Evolutionary conservation across 228 moss, liverwort and hornwort species (phyloP).

Genomic region (Sphagnum magellanicum): DNA sequence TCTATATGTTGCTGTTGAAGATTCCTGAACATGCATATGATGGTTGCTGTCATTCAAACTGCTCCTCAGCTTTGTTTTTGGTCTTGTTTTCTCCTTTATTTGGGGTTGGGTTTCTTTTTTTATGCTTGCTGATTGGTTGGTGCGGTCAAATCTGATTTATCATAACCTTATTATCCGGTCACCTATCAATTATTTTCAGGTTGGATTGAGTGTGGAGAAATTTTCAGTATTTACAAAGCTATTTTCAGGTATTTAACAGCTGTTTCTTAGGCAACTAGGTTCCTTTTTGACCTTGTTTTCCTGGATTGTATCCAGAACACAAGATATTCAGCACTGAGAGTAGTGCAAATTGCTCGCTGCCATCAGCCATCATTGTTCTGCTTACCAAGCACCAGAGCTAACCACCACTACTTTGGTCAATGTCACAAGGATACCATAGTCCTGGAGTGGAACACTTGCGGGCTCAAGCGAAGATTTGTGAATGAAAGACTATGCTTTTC

Average conservation of each 20-base stretch:
- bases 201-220: too few relatives aligned
- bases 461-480: constrained; percentile 21
- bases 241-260: neutral
- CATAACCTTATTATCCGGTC: too few relatives aligned
- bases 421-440: constrained; percentile 26
- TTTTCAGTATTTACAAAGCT: too few relatives aligned
- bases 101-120: too few relatives aligned
- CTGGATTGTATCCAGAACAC: constrained; percentile 3
- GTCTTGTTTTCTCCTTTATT: too few relatives aligned
- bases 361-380: constrained; percentile 1
- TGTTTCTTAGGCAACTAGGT: neutral
- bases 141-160: too few relatives aligned
- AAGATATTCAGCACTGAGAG: constrained; percentile 8
- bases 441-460: constrained; percentile 28
- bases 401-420: constrained; percentile 17
- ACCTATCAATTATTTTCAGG: too few relatives aligned
- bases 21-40: too few relatives aligned
- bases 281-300: neutral
- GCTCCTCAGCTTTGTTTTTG: too few relatives aligned
- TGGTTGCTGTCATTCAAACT: too few relatives aligned
- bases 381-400: constrained; percentile 3
- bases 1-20: too few relatives aligned
- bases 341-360: constrained; percentile 22
- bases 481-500: constrained; percentile 25
- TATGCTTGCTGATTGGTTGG: too few relatives aligned